Base-by-base conservation (phyloP, 225 moss, liverwort and hornwort species). In the Bryum argenteum region DNA sequence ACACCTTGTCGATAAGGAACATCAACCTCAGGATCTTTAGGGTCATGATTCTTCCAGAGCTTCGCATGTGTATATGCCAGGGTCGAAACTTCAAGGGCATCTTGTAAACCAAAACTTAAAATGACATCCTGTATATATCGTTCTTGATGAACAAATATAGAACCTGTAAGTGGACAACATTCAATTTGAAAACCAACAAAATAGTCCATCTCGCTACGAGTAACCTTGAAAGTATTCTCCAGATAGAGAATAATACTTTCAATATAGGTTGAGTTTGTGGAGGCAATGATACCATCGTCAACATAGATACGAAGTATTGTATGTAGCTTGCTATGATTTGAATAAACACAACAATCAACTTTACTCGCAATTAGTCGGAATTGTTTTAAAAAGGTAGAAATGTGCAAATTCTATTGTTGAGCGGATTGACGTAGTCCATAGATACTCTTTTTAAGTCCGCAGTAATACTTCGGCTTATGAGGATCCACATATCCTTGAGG, bases 131-230 rank as follows among this genome's bases (percentile, higher is more conserved):
- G 0, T 2, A 63, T 63, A 0, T 44, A 63, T 3, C 0, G 1
- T 44, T 44, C 23, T 14, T 44, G 15, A 1, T 63, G 14, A 1
- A 63, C 44, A 22, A 44, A 63, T 1, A 63, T 63, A 0, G 44
- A 22, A 11, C 22, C 2, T 8, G 0, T 63, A 1, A 21, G 13
- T 13, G 9, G 8, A 23, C 3, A 63, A 0, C 0, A 1, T 0
- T 63, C n/a, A 21, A 44, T 44, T 3, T 63, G 44, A 23, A 44
- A 63, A 2, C 44, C 63, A 0, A 44, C 15, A 23, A 63, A 63
- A 3, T 63, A 63, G 1, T 63, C 44, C 44, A 63, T 23, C 0
- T 21, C 15, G 1, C 44, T 9, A 44, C 13, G 23, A 3, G 22
- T 63, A 1, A 63, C 44, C 44, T 63, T 63, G 15, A 63, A 44